Percentiles rank a stretch among this genome's conserved stretches.
Evolutionary conservation across 2,329 filamentous ascomycete species (phyloP).

Genomic region (Xylaria sp.): DNA sequence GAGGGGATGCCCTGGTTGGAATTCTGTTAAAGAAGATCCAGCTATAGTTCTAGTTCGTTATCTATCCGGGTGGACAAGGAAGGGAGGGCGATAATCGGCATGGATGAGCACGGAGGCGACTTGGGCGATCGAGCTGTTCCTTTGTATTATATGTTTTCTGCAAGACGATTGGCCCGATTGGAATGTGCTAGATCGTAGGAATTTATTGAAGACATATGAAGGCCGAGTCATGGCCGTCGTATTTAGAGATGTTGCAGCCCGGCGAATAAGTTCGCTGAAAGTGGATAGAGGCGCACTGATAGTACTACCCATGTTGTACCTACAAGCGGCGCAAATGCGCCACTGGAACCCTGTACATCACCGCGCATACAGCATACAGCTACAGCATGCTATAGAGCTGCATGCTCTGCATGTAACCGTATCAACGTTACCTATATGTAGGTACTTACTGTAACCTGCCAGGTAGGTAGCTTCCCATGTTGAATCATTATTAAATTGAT

Average conservation of each 20-base stretch:
- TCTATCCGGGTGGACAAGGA: slow-evolving; percentile 11
- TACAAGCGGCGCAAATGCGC: slow-evolving; percentile 4
- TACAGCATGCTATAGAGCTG: too few species aligned
- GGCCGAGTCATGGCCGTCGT: neutral
- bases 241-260: slow-evolving; percentile 13
- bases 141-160: slow-evolving; percentile 13
- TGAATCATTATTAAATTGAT: neutral
- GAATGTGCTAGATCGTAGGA: slow-evolving; percentile 20
- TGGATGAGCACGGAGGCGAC: slow-evolving; percentile 2
- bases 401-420: slow-evolving; percentile 26
- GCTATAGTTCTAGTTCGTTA: slow-evolving; percentile 8
- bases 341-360: slow-evolving; percentile 25
- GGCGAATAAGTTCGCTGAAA: slow-evolving; percentile 4
- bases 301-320: slow-evolving; percentile 8
- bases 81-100: slow-evolving; percentile 7
- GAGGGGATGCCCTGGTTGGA: slow-evolving; percentile 1
- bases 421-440: neutral
- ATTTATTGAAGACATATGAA: slow-evolving; percentile 14
- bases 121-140: neutral
- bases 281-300: slow-evolving; percentile 22
- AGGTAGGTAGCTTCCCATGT: neutral
- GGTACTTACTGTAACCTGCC: slow-evolving; percentile 3
- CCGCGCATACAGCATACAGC: slow-evolving; percentile 17
- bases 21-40: slow-evolving; percentile 6
- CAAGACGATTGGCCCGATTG: slow-evolving; percentile 23